Percentiles rank a stretch among this genome's conserved stretches.
These are phyloP conservation scores for Paramecium bursaria DNA, from an alignment of 73 alveolate species.

Conservation along the genomic window DNA sequence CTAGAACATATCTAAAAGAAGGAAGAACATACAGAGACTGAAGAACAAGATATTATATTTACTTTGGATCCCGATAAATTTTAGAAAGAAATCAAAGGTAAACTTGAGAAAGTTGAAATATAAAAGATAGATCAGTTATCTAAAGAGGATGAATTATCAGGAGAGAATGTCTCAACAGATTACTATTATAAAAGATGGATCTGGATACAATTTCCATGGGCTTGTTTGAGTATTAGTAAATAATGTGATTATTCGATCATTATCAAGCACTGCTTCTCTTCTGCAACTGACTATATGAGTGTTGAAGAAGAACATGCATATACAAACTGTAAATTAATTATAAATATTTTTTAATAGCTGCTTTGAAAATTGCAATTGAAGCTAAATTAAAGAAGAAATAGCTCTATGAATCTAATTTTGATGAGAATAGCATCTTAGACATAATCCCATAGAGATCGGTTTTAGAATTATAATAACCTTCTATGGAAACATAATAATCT, in stretches of 20 bases:
- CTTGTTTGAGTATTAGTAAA: slow-evolving; percentile 72
- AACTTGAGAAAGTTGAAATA: neutral
- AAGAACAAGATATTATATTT: slow-evolving; percentile 18
- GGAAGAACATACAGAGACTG: slow-evolving; percentile 52
- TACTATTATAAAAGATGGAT: slow-evolving; percentile 84
- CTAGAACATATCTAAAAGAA: slow-evolving; percentile 56
- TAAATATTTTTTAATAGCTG: slow-evolving; percentile 7
- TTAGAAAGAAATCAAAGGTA: neutral
- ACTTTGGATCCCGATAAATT: slow-evolving; percentile 40
- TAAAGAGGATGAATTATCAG: slow-evolving; percentile 21
- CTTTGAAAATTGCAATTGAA: slow-evolving; percentile 75
- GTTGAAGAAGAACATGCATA: slow-evolving; percentile 79
- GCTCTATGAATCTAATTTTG: slow-evolving; percentile 53
- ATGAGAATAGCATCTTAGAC: slow-evolving; percentile 1
- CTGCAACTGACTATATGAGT: slow-evolving; percentile 75
- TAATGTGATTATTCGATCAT: slow-evolving; percentile 70
- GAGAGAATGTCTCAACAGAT: slow-evolving; percentile 69
- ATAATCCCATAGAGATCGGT: slow-evolving; percentile 53
- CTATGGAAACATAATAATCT: slow-evolving; percentile 9
- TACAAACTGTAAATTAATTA: slow-evolving; percentile 60
- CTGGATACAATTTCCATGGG: slow-evolving; percentile 85
- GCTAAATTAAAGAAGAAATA: slow-evolving; percentile 75
- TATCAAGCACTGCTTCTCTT: slow-evolving; percentile 72
- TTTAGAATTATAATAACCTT: slow-evolving; percentile 25
- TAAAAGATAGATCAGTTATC: slow-evolving; percentile 23